These are phyloP conservation scores for Ascochyta clinopodiicola DNA, from an alignment of 2,329 filamentous ascomycete genomes.

Conservation along the genomic window DNA sequence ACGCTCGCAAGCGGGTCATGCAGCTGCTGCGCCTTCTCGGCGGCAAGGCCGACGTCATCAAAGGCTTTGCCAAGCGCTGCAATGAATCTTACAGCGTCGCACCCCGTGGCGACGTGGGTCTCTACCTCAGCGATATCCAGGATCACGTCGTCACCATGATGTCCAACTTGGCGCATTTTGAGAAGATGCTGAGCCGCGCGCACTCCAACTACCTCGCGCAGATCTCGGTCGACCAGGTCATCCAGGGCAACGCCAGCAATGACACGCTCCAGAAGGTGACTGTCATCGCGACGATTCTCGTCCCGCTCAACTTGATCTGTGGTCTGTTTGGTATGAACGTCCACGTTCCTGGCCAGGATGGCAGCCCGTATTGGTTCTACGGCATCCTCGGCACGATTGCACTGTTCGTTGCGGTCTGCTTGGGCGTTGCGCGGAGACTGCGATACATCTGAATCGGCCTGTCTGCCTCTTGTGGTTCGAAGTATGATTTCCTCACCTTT, in stretches of 20 bases:
- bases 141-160: constrained; percentile 99
- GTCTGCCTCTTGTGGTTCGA: neutral
- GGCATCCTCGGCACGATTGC: constrained; percentile 65
- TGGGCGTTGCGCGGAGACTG: constrained; percentile 53
- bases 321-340: constrained; percentile 92
- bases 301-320: constrained; percentile 91
- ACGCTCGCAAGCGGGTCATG: constrained; percentile 93
- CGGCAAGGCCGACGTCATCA: constrained; percentile 97
- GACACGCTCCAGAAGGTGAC: constrained; percentile 93
- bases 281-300: constrained; percentile 90
- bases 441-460: constrained; percentile 46
- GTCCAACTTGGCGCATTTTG: constrained; percentile 92
- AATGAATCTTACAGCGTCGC: constrained; percentile 97
- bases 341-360: constrained; percentile 67
- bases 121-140: constrained; percentile 97
- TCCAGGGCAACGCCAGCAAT: constrained; percentile 87
- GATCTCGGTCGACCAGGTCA: constrained; percentile 88
- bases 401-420: constrained; percentile 49
- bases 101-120: constrained; percentile 91
- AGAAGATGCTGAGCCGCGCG: constrained; percentile 93
- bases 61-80: constrained; percentile 97
- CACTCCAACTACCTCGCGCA: constrained; percentile 98
- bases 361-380: constrained; percentile 64
- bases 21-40: constrained; percentile 89
- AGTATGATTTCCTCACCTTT: neutral